Base-by-base conservation (phyloP, 2,329 filamentous ascomycete species). In the Ilyonectria destructans region DNA sequence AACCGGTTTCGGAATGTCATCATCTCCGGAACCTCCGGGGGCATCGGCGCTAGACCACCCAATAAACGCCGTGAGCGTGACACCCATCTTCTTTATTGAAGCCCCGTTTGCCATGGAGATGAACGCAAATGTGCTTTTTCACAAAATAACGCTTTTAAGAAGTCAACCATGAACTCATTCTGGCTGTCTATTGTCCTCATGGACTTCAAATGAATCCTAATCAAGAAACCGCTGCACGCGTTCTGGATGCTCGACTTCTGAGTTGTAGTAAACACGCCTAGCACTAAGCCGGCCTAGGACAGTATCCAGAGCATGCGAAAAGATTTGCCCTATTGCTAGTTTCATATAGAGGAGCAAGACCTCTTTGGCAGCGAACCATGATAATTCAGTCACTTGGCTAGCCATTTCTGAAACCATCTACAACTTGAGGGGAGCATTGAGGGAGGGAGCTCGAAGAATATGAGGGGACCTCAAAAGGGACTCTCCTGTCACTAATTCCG, bases 21-120 rank as follows among this genome's bases (percentile, higher is more conserved):
- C 12, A 76, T 80, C 33, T 81, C 77, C 79, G 72, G 66, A 79
- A 84, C 58, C 73, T 71, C 65, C 72, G 64, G 54, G 82, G 21
- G 78, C 78, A 45, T 83, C 79, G 1, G 81, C 67, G 31, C 79
- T 82, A 0, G 77, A 69, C 82, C 82, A 84, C 1, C 80, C 81
- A 10, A 83, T 74, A 3, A 82, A 71, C 0, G 68, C 72, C 1
- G 63, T 56, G 1, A 78, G 61, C 61, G 79, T 55, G 3, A 68
- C 75, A 0, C 77, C 77, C 3, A 68, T 70, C 46, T 75, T 74
- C 26, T 26, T 26, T 26, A 26, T 26, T 26, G 26, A 26, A 26
- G 26, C 26, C 26, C 26, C 26, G 26, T 15, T 54, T 15, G 4
- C 3, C 15, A 17, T 10, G n/a, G 12, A n/a, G 9, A 7, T 31